Evolutionary conservation across 164 flowering plant species (phyloP), one percentile per base, ranked within the genome.

Genomic region (Sedum album): DNA sequence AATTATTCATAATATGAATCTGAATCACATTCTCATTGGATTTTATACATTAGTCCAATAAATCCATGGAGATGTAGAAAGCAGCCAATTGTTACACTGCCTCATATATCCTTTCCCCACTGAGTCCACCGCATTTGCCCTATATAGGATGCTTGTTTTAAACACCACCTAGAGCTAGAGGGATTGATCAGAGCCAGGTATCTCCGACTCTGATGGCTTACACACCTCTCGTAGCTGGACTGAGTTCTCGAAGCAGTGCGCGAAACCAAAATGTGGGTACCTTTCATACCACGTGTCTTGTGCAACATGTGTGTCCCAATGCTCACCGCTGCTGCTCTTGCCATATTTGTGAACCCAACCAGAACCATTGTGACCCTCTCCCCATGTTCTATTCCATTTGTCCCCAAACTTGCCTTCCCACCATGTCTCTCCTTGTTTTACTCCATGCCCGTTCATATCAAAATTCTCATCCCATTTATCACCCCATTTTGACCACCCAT

Each of bases 301-400:
- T 69, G 73, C 73, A 23, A 67, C 86, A 69, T 88, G 93, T 1
- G 96, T 91, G 75, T 91, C 98, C 99, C 99, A 94, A 67, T 91
- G 99, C 83, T 94, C 96, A 4, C 96, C 97, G 35, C 88, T 78
- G 84, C 95, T 89, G 80, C 99, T 91, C 79, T 86, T 88, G 25
- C 99, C 97, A 57, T 94, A 94, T 80, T 94, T 94, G 82, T 91
- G 97, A 38, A 94, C 73, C 96, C 97, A 89, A n/a, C 99, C 99
- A 21, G 97, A 85, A 30, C 99, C 93, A 74, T 94, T 91, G 78
- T 94, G 97, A 31, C 74, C 68, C 76, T 94, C 99, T 3, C 99
- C 99, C 99, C 99, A 94, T 15, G 97, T 94, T 28, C 96, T 89
- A 73, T 87, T 88, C 99, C 99, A 94, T 26, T 82, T 80, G 68